Base-by-base conservation (phyloP, 2,329 filamentous ascomycete genomes). In the Arthrobotrys megalospora region DNA sequence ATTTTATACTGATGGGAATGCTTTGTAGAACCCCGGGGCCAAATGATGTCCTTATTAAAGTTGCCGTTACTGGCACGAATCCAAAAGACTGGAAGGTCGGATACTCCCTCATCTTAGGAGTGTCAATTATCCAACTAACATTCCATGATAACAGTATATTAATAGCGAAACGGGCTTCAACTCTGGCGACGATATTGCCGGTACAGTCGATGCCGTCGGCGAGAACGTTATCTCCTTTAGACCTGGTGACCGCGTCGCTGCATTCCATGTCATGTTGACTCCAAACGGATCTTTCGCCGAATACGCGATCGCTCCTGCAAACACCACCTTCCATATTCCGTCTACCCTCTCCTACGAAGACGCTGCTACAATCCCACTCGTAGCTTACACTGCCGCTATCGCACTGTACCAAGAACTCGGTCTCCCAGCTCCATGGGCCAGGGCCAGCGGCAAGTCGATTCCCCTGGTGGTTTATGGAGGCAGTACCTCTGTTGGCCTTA, bases 191-290 rank as follows among this genome's bases (percentile, higher is more conserved):
- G 88, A 89, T 81, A 87, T 89, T 48, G 87, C 88, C 1, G 87
- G 87, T 50, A 84, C 87, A 32, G 86, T 91, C 7, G 85, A 89
- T 80, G 84, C 85, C 75, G 87, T 90, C 21, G 89, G 89, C 19
- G 81, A 84, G 47, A 85, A 87, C 43, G 89, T 90, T 1, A 86
- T 83, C 70, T 89, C 89, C 80, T 90, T 90, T 85, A 87, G 86
- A 77, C 83, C 84, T 0, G 89, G 88, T 36, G 88, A 90, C 82
- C 86, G 88, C 14, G 88, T 90, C 0, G 86, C 87, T 7, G 87
- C 87, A 2, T 89, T 89, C 84, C 86, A 87, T 81, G 82, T 85
- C 78, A 84, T 85, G 81, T 21, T 34, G 8, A 14, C 65, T 11
- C 48, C 72, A 3, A 6, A 69, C 43, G 80, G 80, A 24, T 76